Evolutionary conservation across 768 basidiomycete genomes (phyloP), one percentile per base, ranked within the genome.

Genomic region (Pluteus cervinus): DNA sequence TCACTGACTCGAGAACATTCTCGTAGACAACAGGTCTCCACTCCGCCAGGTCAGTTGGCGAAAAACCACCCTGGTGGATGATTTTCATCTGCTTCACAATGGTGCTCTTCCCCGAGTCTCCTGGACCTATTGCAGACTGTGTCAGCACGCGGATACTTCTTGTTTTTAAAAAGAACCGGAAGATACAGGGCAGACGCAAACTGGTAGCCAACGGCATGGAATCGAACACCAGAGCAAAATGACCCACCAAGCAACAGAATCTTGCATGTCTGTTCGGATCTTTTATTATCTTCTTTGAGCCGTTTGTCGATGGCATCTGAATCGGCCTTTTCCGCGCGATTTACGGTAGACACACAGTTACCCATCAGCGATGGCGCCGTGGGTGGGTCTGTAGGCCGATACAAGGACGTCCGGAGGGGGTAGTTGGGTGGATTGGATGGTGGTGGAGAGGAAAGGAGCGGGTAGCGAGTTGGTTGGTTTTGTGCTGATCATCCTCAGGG

Each of bases 1-100:
- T 87, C 0, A 86, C 91, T 4, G 82, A 86, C 46, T 97, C 93
- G 43, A 94, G 67, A 4, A 93, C 79, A 57, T 94, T 86, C 50
- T 79, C 78, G 62, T 84, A 90, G 33, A 98, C 80, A 21, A 82
- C 81, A 0, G 80, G 74, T 14, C 84, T 70, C 65, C 78, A 94
- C 3, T 76, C 70, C 42, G 81, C 68, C 18, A 90, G 76, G 56
- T 96, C 91, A 0, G 83, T 74, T 6, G 62, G 60, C 2, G 81
- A 76, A 62, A 91, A 98, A 9, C 93, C 93, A 44, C 82, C 79
- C 57, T 94, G 87, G 57, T 98, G 87, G 33, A 97, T 92, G 41
- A 97, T 93, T 71, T 94, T 96, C 92, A 98, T 96, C 60, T 98
- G 93, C 57, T 98, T 97, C 24, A 96, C 91, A 46, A 98, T 90